Evolutionary conservation across 768 basidiomycete genomes (phyloP).

Genomic region (Amanita pseudoporphyria): DNA sequence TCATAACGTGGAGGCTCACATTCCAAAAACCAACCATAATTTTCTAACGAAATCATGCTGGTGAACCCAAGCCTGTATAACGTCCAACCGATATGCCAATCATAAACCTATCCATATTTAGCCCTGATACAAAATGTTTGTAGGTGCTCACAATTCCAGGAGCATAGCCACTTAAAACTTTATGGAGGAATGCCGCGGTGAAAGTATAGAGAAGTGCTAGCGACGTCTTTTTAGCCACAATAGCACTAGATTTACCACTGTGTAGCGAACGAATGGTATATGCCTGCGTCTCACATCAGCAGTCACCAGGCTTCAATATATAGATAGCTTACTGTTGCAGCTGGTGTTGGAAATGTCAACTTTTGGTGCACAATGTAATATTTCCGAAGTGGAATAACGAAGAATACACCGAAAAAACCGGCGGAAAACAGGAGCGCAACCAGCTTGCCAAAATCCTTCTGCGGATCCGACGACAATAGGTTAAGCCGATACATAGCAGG

Average conservation of each 20-base stretch:
- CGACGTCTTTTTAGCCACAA: constrained; percentile 46
- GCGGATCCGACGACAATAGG: constrained; percentile 34
- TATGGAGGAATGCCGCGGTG: constrained; percentile 35
- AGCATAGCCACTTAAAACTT: constrained; percentile 46
- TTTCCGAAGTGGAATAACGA: constrained; percentile 53
- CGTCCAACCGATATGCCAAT: constrained; percentile 60
- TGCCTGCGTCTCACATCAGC: constrained; percentile 25
- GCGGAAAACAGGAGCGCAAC: constrained; percentile 45
- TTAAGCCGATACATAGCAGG: constrained; percentile 52
- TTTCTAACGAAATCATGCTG: constrained; percentile 48
- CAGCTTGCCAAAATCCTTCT: constrained; percentile 44
- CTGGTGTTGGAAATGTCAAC: constrained; percentile 53
- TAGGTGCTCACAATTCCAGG: constrained; percentile 41
- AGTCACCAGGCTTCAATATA: not conserved
- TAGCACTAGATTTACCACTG: constrained; percentile 36
- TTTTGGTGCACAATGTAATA: constrained; percentile 58
- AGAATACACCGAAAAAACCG: constrained; percentile 56
- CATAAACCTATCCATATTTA: constrained; percentile 29
- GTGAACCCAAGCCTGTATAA: constrained; percentile 50
- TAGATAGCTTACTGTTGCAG: constrained; percentile 38
- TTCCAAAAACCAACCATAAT: constrained; percentile 48
- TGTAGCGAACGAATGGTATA: constrained; percentile 57
- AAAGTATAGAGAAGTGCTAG: constrained; percentile 39
- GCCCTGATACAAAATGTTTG: not conserved
- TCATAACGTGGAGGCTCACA: constrained; percentile 22